A percentile compares a stretch with the other conserved stretches of the same genome.
Evolutionary conservation across 495 filamentous ascomycete genomes (phyloP).

Genomic region (Penicillium subrubescens): DNA sequence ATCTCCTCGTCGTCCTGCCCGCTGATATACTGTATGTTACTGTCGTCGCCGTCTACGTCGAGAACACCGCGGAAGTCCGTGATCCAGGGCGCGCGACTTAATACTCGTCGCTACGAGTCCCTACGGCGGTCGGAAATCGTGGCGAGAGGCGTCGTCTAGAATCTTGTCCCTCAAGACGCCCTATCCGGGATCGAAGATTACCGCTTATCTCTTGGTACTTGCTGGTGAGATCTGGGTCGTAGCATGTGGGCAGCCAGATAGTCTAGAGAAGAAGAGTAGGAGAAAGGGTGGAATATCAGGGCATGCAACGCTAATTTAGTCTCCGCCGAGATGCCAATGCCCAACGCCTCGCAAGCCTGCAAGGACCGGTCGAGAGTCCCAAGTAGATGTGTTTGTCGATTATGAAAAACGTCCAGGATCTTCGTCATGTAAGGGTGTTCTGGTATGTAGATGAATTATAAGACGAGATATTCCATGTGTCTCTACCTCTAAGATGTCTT

Average conservation of each 20-base stretch:
- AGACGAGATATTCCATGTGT: too few relatives aligned
- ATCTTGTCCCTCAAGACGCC: not conserved
- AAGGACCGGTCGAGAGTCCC: too few relatives aligned
- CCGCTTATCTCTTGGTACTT: not conserved
- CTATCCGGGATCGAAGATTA: not conserved
- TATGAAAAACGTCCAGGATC: too few relatives aligned
- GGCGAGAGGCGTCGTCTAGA: constrained; percentile 1
- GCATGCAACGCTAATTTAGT: not conserved
- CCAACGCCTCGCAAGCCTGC: too few relatives aligned
- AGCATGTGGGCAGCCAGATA: not conserved
- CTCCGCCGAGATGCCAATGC: too few relatives aligned
- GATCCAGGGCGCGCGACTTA: constrained; percentile 8
- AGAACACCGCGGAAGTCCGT: constrained; percentile 11
- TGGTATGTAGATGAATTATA: too few relatives aligned
- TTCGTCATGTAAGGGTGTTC: too few relatives aligned
- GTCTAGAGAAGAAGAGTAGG: not conserved
- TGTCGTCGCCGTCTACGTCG: constrained; percentile 9
- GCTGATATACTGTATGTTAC: constrained; percentile 1
- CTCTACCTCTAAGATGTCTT: too few relatives aligned
- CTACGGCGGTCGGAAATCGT: constrained; percentile 5
- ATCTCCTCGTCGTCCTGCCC: constrained; percentile 17
- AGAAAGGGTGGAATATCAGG: not conserved
- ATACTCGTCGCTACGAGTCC: constrained; percentile 11
- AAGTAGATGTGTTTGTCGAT: too few relatives aligned
- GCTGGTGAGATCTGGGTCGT: not conserved